These are phyloP conservation scores for Camellia lanceoleosa DNA, from an alignment of 148 eudicot genomes.

Conservation along the genomic window DNA sequence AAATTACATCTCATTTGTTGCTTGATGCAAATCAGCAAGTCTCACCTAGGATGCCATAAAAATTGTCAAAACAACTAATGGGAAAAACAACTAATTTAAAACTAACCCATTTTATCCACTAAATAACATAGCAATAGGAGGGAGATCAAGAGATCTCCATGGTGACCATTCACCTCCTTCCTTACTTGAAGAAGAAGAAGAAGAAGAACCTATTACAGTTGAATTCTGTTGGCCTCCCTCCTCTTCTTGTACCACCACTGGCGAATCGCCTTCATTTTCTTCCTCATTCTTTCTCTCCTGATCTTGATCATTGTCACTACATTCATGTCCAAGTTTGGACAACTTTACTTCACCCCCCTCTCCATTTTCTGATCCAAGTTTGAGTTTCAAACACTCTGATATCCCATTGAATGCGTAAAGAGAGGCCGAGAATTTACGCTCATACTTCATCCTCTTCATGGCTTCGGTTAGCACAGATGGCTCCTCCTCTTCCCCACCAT, in stretches of 20 bases:
- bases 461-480: constrained; percentile 33
- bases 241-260: neutral
- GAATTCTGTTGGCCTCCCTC: constrained; percentile 1
- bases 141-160: constrained; percentile 22
- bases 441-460: constrained; percentile 45
- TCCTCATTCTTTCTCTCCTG: constrained; percentile 12
- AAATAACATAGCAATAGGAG: constrained; percentile 9
- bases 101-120: neutral
- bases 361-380: constrained; percentile 19
- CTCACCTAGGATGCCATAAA: too few relatives aligned
- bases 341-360: constrained; percentile 19
- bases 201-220: constrained; percentile 3
- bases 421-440: constrained; percentile 47
- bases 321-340: constrained; percentile 26
- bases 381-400: constrained; percentile 33
- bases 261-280: constrained; percentile 2
- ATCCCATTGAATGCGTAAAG: constrained; percentile 46
- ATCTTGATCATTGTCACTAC: neutral
- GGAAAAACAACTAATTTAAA: neutral
- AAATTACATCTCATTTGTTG: neutral
- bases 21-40: neutral
- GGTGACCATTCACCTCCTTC: constrained; percentile 13
- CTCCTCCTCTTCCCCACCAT: constrained; percentile 12
- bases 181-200: neutral
- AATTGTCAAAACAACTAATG: neutral